Conservation (phyloP, 768 basidiomycete genomes). For the Strobilomyces confusus region DNA sequence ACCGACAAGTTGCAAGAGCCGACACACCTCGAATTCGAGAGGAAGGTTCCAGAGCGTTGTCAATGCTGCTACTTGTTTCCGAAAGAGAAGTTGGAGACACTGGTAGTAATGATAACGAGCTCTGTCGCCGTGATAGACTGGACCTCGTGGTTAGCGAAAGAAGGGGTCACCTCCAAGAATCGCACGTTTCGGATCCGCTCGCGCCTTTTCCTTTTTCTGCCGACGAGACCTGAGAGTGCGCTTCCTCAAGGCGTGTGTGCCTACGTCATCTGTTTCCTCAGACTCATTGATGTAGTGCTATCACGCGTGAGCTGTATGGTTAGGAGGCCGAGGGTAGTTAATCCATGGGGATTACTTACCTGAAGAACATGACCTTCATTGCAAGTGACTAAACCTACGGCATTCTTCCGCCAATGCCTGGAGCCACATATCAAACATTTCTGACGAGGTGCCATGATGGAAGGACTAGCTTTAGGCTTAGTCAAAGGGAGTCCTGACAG, state of each 20-base stretch:
- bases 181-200: conserved; percentile 59
- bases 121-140: conserved; percentile 82
- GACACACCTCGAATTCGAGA: conserved; percentile 69
- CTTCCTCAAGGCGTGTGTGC: conserved; percentile 61
- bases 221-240: conserved; percentile 57
- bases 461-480: neutral
- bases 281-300: conserved; percentile 85
- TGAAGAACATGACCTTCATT: conserved; percentile 90
- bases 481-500: too few relatives aligned
- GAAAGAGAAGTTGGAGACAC: conserved; percentile 75
- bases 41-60: conserved; percentile 67
- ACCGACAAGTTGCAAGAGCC: neutral
- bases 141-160: neutral
- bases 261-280: conserved; percentile 60
- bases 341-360: conserved; percentile 40
- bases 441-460: conserved; percentile 50
- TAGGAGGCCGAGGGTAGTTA: neutral
- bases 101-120: conserved; percentile 80
- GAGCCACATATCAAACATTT: conserved; percentile 80
- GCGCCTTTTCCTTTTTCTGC: conserved; percentile 47
- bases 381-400: conserved; percentile 78
- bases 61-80: conserved; percentile 69
- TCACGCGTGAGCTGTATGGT: neutral
- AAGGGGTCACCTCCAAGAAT: neutral
- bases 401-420: conserved; percentile 83